Conservation (phyloP, 164 flowering plant species). For the grape (Vitis vinifera) region ASM3070453v1 NC_081818.1:28323001-28323500, state of each 20-base stretch:
- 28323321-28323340: background rate
- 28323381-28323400: background rate
- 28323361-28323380: slow-evolving; percentile 1
- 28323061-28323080: background rate
- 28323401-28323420: background rate
- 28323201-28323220: slow-evolving; percentile 12
- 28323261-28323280: slow-evolving; percentile 1
- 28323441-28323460: slow-evolving; percentile 8
- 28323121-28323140: background rate
- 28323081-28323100: background rate
- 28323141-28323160: slow-evolving; percentile 12
- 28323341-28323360: background rate
- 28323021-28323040: slow-evolving; percentile 11
- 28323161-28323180: slow-evolving; percentile 5
- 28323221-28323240: background rate
- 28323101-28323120: background rate
- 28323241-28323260: slow-evolving; percentile 4
- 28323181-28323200: slow-evolving; percentile 8
- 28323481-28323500: slow-evolving; percentile 8
- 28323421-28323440: background rate
- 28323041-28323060: slow-evolving; percentile 1
- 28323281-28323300: slow-evolving; percentile 2
- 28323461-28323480: slow-evolving; percentile 6
- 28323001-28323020: slow-evolving; percentile 6
- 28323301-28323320: too few species aligned